Conservation (phyloP, 768 basidiomycete species). For the Symmetrospora coprosmae region DNA sequence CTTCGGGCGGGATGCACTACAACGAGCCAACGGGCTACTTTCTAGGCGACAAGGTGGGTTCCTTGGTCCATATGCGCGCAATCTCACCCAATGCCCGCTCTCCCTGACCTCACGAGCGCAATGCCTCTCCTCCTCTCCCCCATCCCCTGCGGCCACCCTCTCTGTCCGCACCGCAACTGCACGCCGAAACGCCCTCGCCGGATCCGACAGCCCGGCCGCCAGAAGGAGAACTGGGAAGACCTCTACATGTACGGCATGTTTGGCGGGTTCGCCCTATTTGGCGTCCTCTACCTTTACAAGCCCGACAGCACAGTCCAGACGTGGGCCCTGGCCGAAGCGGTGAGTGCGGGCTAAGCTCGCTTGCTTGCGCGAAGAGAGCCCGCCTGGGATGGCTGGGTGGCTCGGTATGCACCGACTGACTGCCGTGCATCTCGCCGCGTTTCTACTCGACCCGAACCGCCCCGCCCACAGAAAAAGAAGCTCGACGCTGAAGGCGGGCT, state of each 20-base stretch:
- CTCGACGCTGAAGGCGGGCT: slow-evolving; percentile 11
- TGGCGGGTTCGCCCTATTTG: slow-evolving; percentile 17
- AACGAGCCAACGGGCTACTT: slow-evolving; percentile 9
- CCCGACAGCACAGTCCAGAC: slow-evolving; percentile 18
- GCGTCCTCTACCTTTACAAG: slow-evolving; percentile 21
- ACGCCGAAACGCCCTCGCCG: no score
- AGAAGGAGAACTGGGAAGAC: slow-evolving; percentile 16
- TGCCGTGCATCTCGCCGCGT: no score
- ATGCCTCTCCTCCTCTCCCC: background rate
- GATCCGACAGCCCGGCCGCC: slow-evolving; percentile 13
- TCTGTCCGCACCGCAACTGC: background rate
- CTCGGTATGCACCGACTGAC: no score
- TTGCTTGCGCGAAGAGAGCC: no score
- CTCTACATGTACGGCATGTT: slow-evolving; percentile 16
- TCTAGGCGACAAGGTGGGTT: slow-evolving; percentile 11
- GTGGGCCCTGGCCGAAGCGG: slow-evolving; percentile 18
- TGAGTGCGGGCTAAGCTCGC: background rate
- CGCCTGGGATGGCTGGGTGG: no score
- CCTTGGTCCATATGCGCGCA: background rate
- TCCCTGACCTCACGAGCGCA: background rate
- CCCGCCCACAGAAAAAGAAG: slow-evolving; percentile 15
- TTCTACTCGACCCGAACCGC: no score
- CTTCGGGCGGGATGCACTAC: slow-evolving; percentile 6
- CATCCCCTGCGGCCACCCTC: background rate
- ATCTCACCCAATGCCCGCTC: no score